Base-by-base conservation (phyloP, 2,329 filamentous ascomycete species). In the Ambrosiella beaveri region DNA sequence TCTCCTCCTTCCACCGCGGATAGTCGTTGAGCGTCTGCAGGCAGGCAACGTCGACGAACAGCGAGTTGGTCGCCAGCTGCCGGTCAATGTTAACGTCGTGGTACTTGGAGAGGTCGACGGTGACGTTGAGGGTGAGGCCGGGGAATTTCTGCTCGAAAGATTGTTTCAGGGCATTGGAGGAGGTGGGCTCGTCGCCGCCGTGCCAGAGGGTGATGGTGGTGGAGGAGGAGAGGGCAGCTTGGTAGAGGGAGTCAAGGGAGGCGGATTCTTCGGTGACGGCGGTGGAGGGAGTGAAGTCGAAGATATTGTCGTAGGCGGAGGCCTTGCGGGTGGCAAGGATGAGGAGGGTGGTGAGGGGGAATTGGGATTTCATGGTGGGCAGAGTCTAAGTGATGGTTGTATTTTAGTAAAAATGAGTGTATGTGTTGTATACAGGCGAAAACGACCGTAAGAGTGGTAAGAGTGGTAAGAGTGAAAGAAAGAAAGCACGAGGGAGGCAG, bases 41-140 rank as follows among this genome's bases (percentile, higher is more conserved):
- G 5, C 72, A 68, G 50, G 72, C 65, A 61, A 71, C 71, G 63
- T 80, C 78, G 17, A 74, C 69, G 8, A 67, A 69, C 11, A 72
- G 66, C 5, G 66, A 67, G 7, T 67, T 65, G 1, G 63, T 60
- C 2, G 69, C 71, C 1, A 77, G 65, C 58, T 75, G 72, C 41
- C 70, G 64, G 62, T 80, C 75, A 6, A 79, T 62, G 7, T 66
- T 67, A 15, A 63, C 67, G 58, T 77, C 73, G 62, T 76, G 76
- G 61, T 79, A 80, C 63, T 79, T 80, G 60, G 75, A 78, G 0
- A 79, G 64, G 59, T 79, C 76, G 49, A 79, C 74, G 0, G 76
- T 78, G 40, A 77, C 54, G 62, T 79, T 77, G 13, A 79, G 69
- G 3, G 69, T 74, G 59, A 78, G 72, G 7, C 71, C 70, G 0